These are phyloP conservation scores for Peronospora tabacina DNA, from an alignment of 352 stramenopile genomes.

Conservation along the genomic window DNA sequence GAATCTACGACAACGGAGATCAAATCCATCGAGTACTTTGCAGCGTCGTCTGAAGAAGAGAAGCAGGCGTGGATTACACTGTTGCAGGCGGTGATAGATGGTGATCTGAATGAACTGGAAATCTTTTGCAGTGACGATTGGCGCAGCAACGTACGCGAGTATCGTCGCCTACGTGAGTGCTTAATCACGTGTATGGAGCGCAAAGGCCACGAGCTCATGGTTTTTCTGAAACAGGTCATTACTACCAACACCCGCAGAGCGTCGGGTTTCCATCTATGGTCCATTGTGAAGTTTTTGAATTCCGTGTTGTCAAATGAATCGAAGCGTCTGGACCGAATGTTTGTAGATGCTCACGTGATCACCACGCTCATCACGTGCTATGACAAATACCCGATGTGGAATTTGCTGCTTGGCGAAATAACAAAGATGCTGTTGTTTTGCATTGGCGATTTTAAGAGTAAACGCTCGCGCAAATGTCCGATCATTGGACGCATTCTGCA, in stretches of 20 bases:
- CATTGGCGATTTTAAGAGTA: conserved; percentile 82
- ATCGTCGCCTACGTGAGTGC: conserved; percentile 64
- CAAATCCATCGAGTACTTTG: conserved; percentile 68
- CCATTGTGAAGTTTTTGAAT: conserved; percentile 68
- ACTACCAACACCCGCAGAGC: conserved; percentile 50
- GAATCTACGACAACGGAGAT: conserved; percentile 20
- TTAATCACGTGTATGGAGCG: conserved; percentile 79
- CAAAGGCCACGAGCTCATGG: conserved; percentile 72
- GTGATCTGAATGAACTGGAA: conserved; percentile 73
- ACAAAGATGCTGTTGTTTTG: conserved; percentile 83
- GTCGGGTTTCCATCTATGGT: conserved; percentile 67
- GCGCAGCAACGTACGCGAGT: conserved; percentile 83
- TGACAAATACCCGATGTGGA: conserved; percentile 74
- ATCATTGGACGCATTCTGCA: conserved; percentile 66
- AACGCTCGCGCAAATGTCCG: conserved; percentile 71
- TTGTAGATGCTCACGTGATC: conserved; percentile 62
- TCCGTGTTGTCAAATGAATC: conserved; percentile 71
- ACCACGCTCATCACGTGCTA: conserved; percentile 69
- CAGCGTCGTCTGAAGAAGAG: conserved; percentile 50
- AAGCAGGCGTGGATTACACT: conserved; percentile 64
- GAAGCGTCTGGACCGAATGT: conserved; percentile 78
- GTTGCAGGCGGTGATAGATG: conserved; percentile 66
- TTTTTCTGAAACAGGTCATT: conserved; percentile 75
- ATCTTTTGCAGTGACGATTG: conserved; percentile 87
- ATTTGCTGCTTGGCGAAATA: conserved; percentile 69